A percentile compares a stretch with the other conserved stretches of the same genome.
phyloP scores from a whole-genome alignment of 441 rosid species.

The Corymbia calophylla region DNA sequence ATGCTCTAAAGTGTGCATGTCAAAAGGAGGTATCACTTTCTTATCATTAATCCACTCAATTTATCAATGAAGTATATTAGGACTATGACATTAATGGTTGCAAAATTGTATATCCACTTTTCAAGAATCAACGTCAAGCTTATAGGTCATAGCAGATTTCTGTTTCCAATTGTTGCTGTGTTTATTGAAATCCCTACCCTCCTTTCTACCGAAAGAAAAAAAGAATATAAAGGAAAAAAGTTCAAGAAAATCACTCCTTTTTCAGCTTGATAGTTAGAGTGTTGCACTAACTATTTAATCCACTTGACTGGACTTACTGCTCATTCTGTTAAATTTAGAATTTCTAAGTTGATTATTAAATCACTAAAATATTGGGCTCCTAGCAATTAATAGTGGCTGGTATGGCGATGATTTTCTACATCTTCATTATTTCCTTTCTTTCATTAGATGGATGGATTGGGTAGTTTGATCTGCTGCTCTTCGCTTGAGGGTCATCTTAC shows the following conservation, averaged over 20 bases:
- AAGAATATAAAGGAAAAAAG: neutral
- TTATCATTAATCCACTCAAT: neutral
- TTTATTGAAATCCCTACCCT: neutral
- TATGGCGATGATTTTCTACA: neutral
- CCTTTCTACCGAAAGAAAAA: neutral
- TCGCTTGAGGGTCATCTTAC: conserved; percentile 83
- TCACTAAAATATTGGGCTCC: neutral
- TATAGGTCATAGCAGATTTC: neutral
- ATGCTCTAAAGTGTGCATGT: conserved; percentile 56
- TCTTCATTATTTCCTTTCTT: neutral
- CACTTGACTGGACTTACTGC: neutral
- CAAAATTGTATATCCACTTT: neutral
- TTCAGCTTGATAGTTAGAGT: neutral
- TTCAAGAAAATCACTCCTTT: neutral
- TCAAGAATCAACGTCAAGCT: neutral
- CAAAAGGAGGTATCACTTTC: conserved; percentile 45
- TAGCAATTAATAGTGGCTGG: neutral
- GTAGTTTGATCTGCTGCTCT: conserved; percentile 39
- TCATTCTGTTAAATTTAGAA: neutral
- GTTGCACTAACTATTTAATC: neutral
- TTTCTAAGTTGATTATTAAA: neutral
- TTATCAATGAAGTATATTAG: neutral
- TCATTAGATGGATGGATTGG: conserved; percentile 58
- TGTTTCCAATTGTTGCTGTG: neutral
- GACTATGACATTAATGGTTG: neutral